Evolutionary conservation across 1,284 basidiomycete species (phyloP).

Genomic region (Anthracocystis panici-leucophaei): DNA sequence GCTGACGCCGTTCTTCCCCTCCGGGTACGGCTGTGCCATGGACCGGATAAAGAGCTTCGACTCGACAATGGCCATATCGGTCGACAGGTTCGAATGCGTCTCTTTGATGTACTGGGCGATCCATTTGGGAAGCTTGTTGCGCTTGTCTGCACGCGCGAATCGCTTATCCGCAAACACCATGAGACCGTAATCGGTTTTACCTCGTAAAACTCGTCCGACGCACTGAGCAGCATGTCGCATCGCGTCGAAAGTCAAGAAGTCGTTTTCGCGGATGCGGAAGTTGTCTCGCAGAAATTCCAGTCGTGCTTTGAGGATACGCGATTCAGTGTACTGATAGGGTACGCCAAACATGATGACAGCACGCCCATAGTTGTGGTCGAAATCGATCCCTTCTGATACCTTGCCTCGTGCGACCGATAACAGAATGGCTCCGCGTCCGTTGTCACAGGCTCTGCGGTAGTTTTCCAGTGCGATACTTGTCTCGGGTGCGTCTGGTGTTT

Average conservation of each 20-base stretch:
- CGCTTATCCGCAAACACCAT: constrained; percentile 99
- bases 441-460: constrained; percentile 96
- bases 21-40: constrained; percentile 95
- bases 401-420: constrained; percentile 98
- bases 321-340: constrained; percentile 99
- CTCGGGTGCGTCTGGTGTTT: constrained; percentile 98
- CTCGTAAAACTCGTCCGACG: constrained; percentile 94
- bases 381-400: constrained; percentile 99
- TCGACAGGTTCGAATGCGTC: constrained; percentile 94
- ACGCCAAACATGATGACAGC: constrained; percentile 99
- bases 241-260: constrained; percentile 98
- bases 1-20: constrained; percentile 88
- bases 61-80: constrained; percentile 96
- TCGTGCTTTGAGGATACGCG: constrained; percentile 94
- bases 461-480: constrained; percentile 98
- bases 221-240: constrained; percentile 99
- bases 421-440: constrained; percentile 95
- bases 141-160: constrained; percentile 95
- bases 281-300: constrained; percentile 98
- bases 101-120: constrained; percentile 97
- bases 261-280: constrained; percentile 96
- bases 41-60: constrained; percentile 97
- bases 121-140: constrained; percentile 96
- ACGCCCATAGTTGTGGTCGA: constrained; percentile 94
- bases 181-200: constrained; percentile 98